A percentile compares a stretch with the other conserved stretches of the same genome.
Evolutionary conservation across 495 filamentous ascomycete species (phyloP).

Genomic region (Penicillium ochrochloron): DNA sequence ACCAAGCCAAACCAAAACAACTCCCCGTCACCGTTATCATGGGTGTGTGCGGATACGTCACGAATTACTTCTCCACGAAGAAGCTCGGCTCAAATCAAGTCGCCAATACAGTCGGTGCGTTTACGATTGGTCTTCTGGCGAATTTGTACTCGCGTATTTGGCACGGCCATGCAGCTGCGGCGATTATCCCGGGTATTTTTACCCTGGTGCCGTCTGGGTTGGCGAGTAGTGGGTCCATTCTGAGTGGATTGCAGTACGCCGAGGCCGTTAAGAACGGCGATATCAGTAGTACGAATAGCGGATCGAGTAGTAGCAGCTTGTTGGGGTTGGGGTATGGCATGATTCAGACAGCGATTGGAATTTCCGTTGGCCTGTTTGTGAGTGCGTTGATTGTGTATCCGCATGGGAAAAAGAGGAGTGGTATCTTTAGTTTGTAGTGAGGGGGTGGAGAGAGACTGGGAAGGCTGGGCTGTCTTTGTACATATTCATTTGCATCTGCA

Average conservation of each 20-base stretch:
- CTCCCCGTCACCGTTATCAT: constrained; percentile 79
- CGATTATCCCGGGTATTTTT: constrained; percentile 90
- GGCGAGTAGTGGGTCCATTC: constrained; percentile 75
- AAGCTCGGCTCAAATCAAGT: constrained; percentile 76
- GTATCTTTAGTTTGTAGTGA: constrained; percentile 74
- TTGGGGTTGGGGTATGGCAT: constrained; percentile 64
- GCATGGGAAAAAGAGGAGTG: constrained; percentile 77
- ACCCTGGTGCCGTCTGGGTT: constrained; percentile 88
- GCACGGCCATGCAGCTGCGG: constrained; percentile 81
- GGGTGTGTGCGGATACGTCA: constrained; percentile 74
- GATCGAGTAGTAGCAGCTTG: constrained; percentile 25
- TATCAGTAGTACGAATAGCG: constrained; percentile 9
- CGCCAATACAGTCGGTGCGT: constrained; percentile 78
- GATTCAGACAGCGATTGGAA: constrained; percentile 87
- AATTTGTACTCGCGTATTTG: constrained; percentile 81
- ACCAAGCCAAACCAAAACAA: constrained; percentile 86
- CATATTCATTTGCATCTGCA: not conserved
- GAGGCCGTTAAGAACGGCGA: constrained; percentile 60
- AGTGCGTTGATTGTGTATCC: constrained; percentile 84
- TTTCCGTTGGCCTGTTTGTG: constrained; percentile 83
- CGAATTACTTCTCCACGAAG: constrained; percentile 75
- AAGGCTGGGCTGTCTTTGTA: not conserved
- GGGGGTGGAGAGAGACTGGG: not conserved
- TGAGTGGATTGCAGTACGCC: constrained; percentile 76
- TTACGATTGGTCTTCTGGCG: constrained; percentile 79